These are phyloP conservation scores for Apiospora arundinis DNA, from an alignment of 2,329 filamentous ascomycete species.

Conservation along the genomic window DNA sequence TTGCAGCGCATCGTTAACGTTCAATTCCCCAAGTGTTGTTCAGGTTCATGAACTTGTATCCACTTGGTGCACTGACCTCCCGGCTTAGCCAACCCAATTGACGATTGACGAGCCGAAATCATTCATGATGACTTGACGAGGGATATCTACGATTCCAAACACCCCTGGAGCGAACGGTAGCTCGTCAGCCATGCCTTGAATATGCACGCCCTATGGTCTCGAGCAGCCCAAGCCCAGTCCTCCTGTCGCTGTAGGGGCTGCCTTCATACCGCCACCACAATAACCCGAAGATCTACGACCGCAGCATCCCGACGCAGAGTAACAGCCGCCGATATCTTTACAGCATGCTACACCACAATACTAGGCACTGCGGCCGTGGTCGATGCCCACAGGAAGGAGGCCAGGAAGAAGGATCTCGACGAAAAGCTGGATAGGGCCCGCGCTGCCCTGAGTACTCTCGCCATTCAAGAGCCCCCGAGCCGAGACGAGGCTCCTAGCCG, in stretches of 20 bases:
- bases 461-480: conserved; percentile 39
- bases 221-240: conserved; percentile 65
- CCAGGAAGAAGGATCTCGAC: conserved; percentile 66
- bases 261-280: conserved; percentile 53
- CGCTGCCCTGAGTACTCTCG: conserved; percentile 50
- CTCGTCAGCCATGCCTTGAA: conserved; percentile 39
- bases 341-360: conserved; percentile 71
- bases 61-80: neutral
- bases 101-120: neutral
- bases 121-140: neutral
- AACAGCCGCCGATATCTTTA: conserved; percentile 62
- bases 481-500: conserved; percentile 12
- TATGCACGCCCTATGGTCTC: conserved; percentile 75
- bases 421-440: conserved; percentile 62
- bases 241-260: conserved; percentile 68
- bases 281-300: conserved; percentile 58
- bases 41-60: neutral
- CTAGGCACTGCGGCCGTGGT: conserved; percentile 69
- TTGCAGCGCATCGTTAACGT: neutral
- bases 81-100: neutral
- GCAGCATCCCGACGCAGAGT: conserved; percentile 56
- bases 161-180: neutral
- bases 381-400: conserved; percentile 66
- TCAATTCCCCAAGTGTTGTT: neutral
- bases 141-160: neutral